Base-by-base conservation (phyloP, 169 alveolate genomes). In the Neospora caninum region DNA sequence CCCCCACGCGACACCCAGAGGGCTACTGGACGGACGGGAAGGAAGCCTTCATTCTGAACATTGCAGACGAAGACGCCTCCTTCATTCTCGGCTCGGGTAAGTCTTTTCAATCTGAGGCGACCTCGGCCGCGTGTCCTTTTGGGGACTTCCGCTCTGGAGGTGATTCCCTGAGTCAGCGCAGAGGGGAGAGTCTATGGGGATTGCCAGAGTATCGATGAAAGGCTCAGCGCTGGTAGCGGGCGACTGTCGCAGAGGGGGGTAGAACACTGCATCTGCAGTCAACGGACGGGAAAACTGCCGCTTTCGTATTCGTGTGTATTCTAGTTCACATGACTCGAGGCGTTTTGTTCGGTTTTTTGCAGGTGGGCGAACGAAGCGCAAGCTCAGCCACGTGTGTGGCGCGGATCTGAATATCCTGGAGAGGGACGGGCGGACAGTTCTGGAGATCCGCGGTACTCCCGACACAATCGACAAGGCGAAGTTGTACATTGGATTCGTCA, bases 361-460 rank as follows among this genome's bases (percentile, higher is more conserved):
- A 92, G 94, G 94, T 36, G 94, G 94, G 0, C 94, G 94, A 7
- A 92, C 94, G 64, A 92, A 92, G 49, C 91, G 94, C 69, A 92
- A 92, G 92, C 73, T 92, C 78, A 92, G 94, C 29, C 94, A 92
- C 87, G 94, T 92, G 53, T 92, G 94, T 42, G 94, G 94, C 18
- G 94, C 94, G 16, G 94, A 92, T 73, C 58, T 92, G 73, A 92
- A 92, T 31, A 92, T 92, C 20, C 91, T 80, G 18, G 94, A 92
- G 80, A n/a, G 94, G 49, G 70, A 82, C 34, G 94, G 94, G 38
- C 49, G 87, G 25, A 92, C 94, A 18, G 94, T 92, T 2, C 82
- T 96, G 43, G 97, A 96, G 69, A 96, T 96, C 88, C 92, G 95
- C 88, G 97, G 97, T 29, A 94, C 95, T 31, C 69, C 91, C 42